These are phyloP conservation scores for Monosporascus sp. DNA, from an alignment of 2,329 filamentous ascomycete genomes.

Conservation along the genomic window DNA sequence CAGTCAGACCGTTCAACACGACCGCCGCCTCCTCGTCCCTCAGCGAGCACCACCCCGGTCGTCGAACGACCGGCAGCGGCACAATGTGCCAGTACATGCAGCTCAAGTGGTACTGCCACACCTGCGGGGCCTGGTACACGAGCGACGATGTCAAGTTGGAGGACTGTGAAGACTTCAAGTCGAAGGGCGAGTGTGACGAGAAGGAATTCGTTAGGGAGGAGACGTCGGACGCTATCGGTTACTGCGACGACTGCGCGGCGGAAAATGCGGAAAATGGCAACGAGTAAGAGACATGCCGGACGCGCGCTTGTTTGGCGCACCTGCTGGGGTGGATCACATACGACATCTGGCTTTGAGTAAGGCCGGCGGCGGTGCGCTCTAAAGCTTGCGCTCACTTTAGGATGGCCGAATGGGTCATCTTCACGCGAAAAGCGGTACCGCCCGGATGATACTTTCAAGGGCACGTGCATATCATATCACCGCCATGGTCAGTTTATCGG, in stretches of 20 bases:
- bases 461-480: too few species aligned
- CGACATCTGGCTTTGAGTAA: too few species aligned
- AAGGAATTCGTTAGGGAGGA: constrained; percentile 15
- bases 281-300: not conserved
- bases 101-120: constrained; percentile 26
- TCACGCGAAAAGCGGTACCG: too few species aligned
- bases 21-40: too few species aligned
- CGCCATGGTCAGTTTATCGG: too few species aligned
- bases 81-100: constrained; percentile 25
- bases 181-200: constrained; percentile 17
- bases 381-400: too few species aligned
- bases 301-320: too few species aligned
- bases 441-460: too few species aligned
- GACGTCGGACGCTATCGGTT: constrained; percentile 21
- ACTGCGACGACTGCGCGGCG: constrained; percentile 23
- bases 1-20: too few species aligned
- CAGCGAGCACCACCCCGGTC: not conserved
- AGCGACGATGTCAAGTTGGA: constrained; percentile 24
- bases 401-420: too few species aligned
- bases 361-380: too few species aligned
- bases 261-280: constrained; percentile 17
- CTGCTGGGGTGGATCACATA: too few species aligned
- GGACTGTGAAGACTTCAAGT: constrained; percentile 19
- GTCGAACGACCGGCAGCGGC: not conserved
- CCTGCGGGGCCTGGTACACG: constrained; percentile 27